Evolutionary conservation across 768 basidiomycete species (phyloP).

Genomic region (Boletales sp.): DNA sequence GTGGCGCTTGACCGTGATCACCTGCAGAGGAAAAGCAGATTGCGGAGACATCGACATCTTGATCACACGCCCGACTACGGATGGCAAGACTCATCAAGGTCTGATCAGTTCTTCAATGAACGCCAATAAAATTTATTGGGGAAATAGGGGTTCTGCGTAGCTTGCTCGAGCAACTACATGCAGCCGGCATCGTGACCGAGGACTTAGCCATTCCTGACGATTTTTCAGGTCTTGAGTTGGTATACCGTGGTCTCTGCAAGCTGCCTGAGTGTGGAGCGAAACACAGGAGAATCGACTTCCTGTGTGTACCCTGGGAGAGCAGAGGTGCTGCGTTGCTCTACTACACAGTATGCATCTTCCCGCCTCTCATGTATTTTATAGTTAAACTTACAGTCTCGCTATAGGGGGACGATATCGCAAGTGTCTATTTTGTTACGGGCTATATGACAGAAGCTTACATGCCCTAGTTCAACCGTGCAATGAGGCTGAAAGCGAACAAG

Average conservation of each 20-base stretch:
- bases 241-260: slow-evolving; percentile 79
- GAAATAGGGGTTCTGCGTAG: slow-evolving; percentile 53
- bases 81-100: slow-evolving; percentile 77
- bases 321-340: slow-evolving; percentile 88
- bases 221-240: slow-evolving; percentile 62
- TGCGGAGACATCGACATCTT: slow-evolving; percentile 93
- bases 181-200: slow-evolving; percentile 66
- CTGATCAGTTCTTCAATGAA: slow-evolving; percentile 2
- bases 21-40: slow-evolving; percentile 63
- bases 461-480: slow-evolving; percentile 80
- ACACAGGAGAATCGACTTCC: slow-evolving; percentile 77
- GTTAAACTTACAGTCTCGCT: neutral
- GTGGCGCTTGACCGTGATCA: neutral
- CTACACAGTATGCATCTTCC: slow-evolving; percentile 64
- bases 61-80: slow-evolving; percentile 69
- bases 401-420: slow-evolving; percentile 86
- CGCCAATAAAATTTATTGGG: neutral
- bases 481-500: slow-evolving; percentile 78
- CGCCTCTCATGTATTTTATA: neutral
- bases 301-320: slow-evolving; percentile 74
- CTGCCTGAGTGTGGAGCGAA: slow-evolving; percentile 46
- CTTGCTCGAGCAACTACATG: slow-evolving; percentile 56
- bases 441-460: neutral
- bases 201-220: slow-evolving; percentile 74
- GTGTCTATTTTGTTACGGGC: slow-evolving; percentile 21